These are phyloP conservation scores for Pisolithus tinctorius DNA, from an alignment of 768 basidiomycete species.

Conservation along the genomic window DNA sequence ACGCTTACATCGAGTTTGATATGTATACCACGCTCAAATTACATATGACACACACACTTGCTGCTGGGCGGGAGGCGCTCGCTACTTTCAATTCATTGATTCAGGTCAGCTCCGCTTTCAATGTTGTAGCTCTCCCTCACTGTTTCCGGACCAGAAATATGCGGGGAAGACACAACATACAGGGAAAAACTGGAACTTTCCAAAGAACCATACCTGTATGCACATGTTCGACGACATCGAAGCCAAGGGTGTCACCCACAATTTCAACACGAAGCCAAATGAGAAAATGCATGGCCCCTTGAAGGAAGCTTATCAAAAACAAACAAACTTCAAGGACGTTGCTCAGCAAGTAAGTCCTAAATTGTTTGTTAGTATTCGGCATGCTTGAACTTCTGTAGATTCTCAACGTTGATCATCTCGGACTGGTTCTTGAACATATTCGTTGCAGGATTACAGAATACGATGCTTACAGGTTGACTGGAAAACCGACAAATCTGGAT, in stretches of 20 bases:
- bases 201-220: too few relatives aligned
- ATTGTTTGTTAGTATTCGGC: background rate
- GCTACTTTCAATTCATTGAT: slow-evolving; percentile 13
- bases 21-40: slow-evolving; percentile 25
- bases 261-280: slow-evolving; percentile 27
- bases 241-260: slow-evolving; percentile 8
- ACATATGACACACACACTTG: slow-evolving; percentile 25
- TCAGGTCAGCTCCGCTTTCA: slow-evolving; percentile 7
- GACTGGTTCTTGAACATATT: background rate
- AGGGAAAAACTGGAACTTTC: too few relatives aligned
- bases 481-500: background rate
- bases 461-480: background rate
- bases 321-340: too few relatives aligned
- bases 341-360: slow-evolving; percentile 17
- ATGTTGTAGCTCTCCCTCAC: background rate
- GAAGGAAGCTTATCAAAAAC: too few relatives aligned
- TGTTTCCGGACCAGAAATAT: too few relatives aligned
- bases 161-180: too few relatives aligned
- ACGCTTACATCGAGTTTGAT: slow-evolving; percentile 25
- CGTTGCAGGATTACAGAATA: background rate
- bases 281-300: slow-evolving; percentile 22
- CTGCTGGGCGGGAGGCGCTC: slow-evolving; percentile 4
- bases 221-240: too few relatives aligned
- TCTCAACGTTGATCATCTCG: background rate
- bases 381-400: background rate